These are phyloP conservation scores for Scheffersomyces lignosus DNA, from an alignment of 805 yeast species.

Conservation along the genomic window DNA sequence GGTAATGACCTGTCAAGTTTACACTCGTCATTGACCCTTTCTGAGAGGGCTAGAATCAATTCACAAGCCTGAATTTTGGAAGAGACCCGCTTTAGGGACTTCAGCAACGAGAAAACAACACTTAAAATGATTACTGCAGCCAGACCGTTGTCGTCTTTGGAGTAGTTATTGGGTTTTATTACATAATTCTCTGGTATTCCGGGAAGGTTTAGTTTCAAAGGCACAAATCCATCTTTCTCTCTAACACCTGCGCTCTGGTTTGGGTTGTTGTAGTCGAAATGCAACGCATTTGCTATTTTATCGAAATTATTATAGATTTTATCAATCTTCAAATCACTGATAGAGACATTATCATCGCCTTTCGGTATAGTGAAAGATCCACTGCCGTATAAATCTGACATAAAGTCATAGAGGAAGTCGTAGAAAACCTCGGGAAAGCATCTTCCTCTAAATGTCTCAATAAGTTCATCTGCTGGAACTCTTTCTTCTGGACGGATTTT, in stretches of 20 bases:
- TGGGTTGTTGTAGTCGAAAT: constrained; percentile 16
- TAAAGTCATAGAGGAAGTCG: constrained; percentile 66
- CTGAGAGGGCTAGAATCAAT: constrained; percentile 72
- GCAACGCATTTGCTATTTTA: constrained; percentile 30
- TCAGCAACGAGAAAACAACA: constrained; percentile 56
- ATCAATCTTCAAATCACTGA: constrained; percentile 52
- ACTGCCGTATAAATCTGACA: constrained; percentile 35
- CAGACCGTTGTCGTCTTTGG: constrained; percentile 28
- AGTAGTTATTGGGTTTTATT: constrained; percentile 29
- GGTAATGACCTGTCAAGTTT: constrained; percentile 88
- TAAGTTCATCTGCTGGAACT: constrained; percentile 51
- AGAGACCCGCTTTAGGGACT: constrained; percentile 59
- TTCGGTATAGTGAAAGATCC: constrained; percentile 12
- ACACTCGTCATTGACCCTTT: constrained; percentile 74
- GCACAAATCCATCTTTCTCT: no score
- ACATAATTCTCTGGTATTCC: constrained; percentile 49
- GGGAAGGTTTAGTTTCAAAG: constrained; percentile 48
- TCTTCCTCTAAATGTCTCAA: constrained; percentile 48
- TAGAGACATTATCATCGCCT: constrained; percentile 18
- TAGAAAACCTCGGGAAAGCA: constrained; percentile 72
- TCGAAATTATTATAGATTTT: constrained; percentile 61
- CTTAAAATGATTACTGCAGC: constrained; percentile 60
- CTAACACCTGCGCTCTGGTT: constrained; percentile 6
- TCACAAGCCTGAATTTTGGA: constrained; percentile 73
- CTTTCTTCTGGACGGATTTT: constrained; percentile 62